phyloP scores from a whole-genome alignment of 441 rosid genomes.

The Oxalis stricta region DNA sequence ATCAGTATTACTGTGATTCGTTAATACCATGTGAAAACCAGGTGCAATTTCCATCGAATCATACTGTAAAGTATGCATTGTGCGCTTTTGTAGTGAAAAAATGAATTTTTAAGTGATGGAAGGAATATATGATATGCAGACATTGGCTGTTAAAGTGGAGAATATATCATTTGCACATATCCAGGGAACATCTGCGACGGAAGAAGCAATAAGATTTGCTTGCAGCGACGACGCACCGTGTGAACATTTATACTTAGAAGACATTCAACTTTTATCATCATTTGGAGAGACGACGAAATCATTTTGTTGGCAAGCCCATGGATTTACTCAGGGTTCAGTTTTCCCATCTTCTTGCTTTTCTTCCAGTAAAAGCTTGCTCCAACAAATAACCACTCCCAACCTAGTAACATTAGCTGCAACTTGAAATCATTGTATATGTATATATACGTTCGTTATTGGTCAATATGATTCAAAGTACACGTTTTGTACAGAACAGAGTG shows the following conservation, averaged over 20 bases:
- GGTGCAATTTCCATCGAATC: too few species aligned
- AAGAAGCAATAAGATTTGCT: constrained; percentile 51
- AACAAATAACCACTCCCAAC: constrained; percentile 30
- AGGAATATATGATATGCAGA: too few species aligned
- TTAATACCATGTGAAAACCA: too few species aligned
- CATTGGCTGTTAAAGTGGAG: constrained; percentile 52
- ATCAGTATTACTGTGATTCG: too few species aligned
- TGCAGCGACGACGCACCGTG: constrained; percentile 70
- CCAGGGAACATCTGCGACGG: constrained; percentile 70
- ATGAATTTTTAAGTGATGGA: too few species aligned
- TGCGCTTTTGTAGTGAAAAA: too few species aligned
- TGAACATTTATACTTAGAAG: constrained; percentile 42
- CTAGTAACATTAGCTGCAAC: too few species aligned
- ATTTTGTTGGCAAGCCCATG: constrained; percentile 77
- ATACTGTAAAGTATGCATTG: too few species aligned
- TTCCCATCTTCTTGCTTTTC: constrained; percentile 54
- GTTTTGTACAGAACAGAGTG: too few species aligned
- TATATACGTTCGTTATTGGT: too few species aligned
- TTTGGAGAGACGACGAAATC: constrained; percentile 28
- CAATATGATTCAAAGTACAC: too few species aligned
- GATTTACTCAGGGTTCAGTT: constrained; percentile 43
- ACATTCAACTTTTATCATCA: constrained; percentile 35
- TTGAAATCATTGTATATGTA: too few species aligned
- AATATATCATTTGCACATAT: constrained; percentile 44
- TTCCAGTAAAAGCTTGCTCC: constrained; percentile 19